These are phyloP conservation scores for Coniochaeta sp. DNA, from an alignment of 2,329 filamentous ascomycete genomes.

Conservation along the genomic window DNA sequence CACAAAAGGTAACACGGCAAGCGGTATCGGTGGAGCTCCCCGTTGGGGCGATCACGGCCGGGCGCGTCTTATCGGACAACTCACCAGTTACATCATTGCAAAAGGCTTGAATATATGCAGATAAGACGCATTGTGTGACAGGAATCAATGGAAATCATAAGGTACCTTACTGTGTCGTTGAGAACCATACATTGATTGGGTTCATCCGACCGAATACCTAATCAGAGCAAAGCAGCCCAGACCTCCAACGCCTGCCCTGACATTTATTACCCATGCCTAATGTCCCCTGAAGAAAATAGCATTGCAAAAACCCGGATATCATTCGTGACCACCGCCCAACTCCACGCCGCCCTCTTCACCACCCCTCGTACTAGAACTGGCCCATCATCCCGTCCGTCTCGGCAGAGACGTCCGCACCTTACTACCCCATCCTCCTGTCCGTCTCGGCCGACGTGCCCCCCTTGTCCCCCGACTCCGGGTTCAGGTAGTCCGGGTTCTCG, in stretches of 20 bases:
- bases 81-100: not conserved
- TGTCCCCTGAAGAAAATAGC: not conserved
- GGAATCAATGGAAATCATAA: too few relatives aligned
- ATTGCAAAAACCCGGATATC: not conserved
- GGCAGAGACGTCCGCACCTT: constrained; percentile 35
- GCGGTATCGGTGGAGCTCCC: not conserved
- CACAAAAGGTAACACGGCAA: too few relatives aligned
- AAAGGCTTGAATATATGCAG: not conserved
- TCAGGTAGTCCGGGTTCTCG: constrained; percentile 84
- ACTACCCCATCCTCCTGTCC: constrained; percentile 39
- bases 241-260: not conserved
- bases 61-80: not conserved
- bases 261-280: not conserved
- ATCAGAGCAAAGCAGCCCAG: not conserved
- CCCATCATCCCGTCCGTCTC: constrained; percentile 45
- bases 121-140: not conserved
- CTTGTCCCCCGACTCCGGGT: constrained; percentile 55
- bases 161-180: too few relatives aligned
- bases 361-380: constrained; percentile 13
- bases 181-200: not conserved
- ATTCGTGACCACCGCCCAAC: not conserved
- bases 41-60: not conserved
- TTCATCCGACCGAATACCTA: not conserved
- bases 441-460: constrained; percentile 41
- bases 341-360: not conserved